A percentile compares a stretch with the other conserved stretches of the same genome.
phyloP scores from a whole-genome alignment of 768 basidiomycete genomes.

The Russula griseocarnosa region DNA sequence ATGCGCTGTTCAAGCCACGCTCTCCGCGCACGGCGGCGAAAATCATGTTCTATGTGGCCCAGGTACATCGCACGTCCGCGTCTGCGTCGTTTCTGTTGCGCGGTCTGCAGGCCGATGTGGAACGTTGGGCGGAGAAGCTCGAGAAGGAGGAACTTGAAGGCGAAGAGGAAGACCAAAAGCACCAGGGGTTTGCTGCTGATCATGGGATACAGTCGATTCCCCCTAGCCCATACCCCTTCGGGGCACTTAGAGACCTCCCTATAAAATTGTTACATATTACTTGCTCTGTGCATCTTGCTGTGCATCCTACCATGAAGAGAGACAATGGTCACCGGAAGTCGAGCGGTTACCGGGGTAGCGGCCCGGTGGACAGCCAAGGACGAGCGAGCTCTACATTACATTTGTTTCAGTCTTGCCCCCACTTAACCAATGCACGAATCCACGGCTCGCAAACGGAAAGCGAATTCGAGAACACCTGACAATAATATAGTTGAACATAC shows the following conservation, averaged over 20 bases:
- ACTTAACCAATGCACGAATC: slow-evolving; percentile 4
- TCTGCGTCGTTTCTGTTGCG: slow-evolving; percentile 1
- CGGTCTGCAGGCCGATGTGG: slow-evolving; percentile 5
- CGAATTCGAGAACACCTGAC: neutral
- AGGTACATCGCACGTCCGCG: slow-evolving; percentile 34
- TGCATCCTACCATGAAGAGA: too few species aligned
- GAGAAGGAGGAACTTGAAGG: slow-evolving; percentile 13
- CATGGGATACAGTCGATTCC: too few species aligned
- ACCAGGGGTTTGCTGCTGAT: too few species aligned
- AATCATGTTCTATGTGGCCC: slow-evolving; percentile 65
- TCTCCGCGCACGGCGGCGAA: slow-evolving; percentile 49
- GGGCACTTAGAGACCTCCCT: too few species aligned
- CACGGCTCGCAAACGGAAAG: slow-evolving; percentile 15
- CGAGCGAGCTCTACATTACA: too few species aligned
- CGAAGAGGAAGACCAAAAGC: neutral
- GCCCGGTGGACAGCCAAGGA: too few species aligned
- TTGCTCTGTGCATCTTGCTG: too few species aligned
- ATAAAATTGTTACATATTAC: too few species aligned
- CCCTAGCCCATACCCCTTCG: too few species aligned
- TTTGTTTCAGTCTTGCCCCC: slow-evolving; percentile 26
- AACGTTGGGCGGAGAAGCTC: slow-evolving; percentile 18
- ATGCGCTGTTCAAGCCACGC: slow-evolving; percentile 38
- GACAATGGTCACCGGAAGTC: too few species aligned
- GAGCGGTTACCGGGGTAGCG: too few species aligned
- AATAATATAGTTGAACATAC: neutral